Evolutionary conservation across 192 early-diverging fungal genomes (phyloP).

Genomic region (Dimargaris verticillata): DNA sequence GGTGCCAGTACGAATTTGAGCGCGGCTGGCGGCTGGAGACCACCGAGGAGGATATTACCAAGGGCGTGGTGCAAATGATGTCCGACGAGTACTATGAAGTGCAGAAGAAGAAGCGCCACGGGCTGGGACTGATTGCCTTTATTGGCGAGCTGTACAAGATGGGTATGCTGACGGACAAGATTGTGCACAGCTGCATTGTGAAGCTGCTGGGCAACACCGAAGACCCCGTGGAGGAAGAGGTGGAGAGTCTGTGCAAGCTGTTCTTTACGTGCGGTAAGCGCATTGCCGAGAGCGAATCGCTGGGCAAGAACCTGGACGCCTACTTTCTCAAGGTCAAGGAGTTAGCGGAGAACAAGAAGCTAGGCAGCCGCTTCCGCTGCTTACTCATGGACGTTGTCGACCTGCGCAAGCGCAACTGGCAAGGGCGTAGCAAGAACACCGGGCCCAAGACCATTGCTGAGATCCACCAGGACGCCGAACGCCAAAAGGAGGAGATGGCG

Average conservation of each 20-base stretch:
- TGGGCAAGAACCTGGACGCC: conserved; percentile 47
- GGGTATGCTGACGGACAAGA: conserved; percentile 78
- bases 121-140: conserved; percentile 82
- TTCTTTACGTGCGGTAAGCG: conserved; percentile 74
- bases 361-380: conserved; percentile 82
- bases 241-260: conserved; percentile 84
- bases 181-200: conserved; percentile 85
- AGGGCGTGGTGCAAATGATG: conserved; percentile 30
- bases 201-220: conserved; percentile 53
- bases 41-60: conserved; percentile 40
- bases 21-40: conserved; percentile 71
- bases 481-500: conserved; percentile 57
- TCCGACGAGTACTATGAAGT: conserved; percentile 70
- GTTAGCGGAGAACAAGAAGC: conserved; percentile 45
- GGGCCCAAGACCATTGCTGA: conserved; percentile 86
- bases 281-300: conserved; percentile 44
- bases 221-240: conserved; percentile 85
- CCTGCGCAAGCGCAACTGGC: conserved; percentile 64
- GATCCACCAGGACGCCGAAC: conserved; percentile 64
- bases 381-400: conserved; percentile 83
- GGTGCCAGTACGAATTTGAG: conserved; percentile 94
- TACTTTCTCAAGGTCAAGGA: conserved; percentile 77
- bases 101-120: conserved; percentile 82
- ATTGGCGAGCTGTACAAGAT: conserved; percentile 93
- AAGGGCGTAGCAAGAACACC: conserved; percentile 33